Evolutionary conservation across 257 asterid genomes (phyloP).

Genomic region (Ajuga chamaepitys): DNA sequence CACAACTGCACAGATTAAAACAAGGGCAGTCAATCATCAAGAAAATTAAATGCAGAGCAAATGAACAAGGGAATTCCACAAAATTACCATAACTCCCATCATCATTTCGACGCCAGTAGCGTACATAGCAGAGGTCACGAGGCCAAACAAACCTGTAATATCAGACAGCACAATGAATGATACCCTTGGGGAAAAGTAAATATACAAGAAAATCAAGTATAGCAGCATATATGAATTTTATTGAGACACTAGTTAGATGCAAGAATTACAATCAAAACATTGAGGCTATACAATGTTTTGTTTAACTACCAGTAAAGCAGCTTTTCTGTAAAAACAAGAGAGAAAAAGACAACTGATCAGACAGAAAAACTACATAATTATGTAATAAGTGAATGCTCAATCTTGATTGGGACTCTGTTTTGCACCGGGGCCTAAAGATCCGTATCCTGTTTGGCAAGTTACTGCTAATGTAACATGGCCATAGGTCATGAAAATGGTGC

Average conservation of each 20-base stretch:
- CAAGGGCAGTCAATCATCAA: conserved; percentile 1
- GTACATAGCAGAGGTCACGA: conserved; percentile 96
- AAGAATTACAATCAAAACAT: not conserved
- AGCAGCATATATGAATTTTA: not conserved
- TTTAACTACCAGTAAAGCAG: conserved; percentile 6
- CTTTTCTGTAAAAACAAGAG: conserved; percentile 2
- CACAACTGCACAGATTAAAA: conserved; percentile 60
- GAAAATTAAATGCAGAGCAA: conserved; percentile 3
- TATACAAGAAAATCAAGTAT: not conserved
- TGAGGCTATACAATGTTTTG: not conserved
- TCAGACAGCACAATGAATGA: conserved; percentile 13
- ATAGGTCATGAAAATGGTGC: conserved; percentile 1
- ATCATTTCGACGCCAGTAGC: conserved; percentile 99
- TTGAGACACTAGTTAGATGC: not conserved
- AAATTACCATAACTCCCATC: conserved; percentile 95
- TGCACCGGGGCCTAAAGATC: not conserved
- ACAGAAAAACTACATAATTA: not conserved
- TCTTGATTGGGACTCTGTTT: not conserved
- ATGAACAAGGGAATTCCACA: conserved; percentile 12
- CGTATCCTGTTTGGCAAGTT: conserved; percentile 1
- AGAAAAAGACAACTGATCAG: not conserved
- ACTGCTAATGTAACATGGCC: not conserved
- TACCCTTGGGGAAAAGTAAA: not conserved
- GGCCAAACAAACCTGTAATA: conserved; percentile 88
- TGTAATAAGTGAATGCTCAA: not conserved